phyloP scores from a whole-genome alignment of 106 monocot genomes.

The Allium fistulosum region DNA sequence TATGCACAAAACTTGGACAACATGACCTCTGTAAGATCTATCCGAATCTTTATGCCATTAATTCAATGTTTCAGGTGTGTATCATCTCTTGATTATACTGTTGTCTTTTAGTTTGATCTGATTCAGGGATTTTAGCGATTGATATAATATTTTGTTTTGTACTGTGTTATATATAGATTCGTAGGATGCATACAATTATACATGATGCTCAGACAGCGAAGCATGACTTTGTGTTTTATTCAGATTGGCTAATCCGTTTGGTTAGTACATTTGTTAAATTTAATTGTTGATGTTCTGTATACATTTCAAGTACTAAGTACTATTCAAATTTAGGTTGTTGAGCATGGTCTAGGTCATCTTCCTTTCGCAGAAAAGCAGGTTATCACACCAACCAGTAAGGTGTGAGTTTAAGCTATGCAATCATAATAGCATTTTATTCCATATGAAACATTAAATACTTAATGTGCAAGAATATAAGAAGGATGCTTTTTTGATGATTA shows the following conservation, averaged over 20 bases:
- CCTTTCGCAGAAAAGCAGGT: constrained; percentile 81
- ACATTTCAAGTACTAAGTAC: too few relatives aligned
- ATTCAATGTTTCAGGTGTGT: constrained; percentile 39
- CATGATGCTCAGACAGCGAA: constrained; percentile 47
- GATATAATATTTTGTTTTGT: not conserved
- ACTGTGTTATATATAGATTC: constrained; percentile 26
- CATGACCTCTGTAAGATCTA: constrained; percentile 48
- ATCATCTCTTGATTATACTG: not conserved
- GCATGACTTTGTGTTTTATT: constrained; percentile 74
- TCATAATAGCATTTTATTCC: too few relatives aligned
- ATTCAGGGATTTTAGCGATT: not conserved
- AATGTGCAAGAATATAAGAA: too few relatives aligned
- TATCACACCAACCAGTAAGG: constrained; percentile 71
- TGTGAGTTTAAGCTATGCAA: too few relatives aligned
- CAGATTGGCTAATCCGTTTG: constrained; percentile 79
- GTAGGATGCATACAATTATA: constrained; percentile 74
- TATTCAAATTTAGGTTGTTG: constrained; percentile 30
- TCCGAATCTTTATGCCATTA: constrained; percentile 46
- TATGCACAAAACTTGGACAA: constrained; percentile 40
- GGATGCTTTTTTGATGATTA: too few relatives aligned
- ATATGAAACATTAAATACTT: too few relatives aligned
- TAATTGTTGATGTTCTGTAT: too few relatives aligned
- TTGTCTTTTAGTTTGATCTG: not conserved
- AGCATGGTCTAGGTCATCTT: constrained; percentile 70
- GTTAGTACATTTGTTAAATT: not conserved